Percentiles rank a stretch among this genome's conserved stretches.
Conservation (phyloP, 352 stramenopile species). For the Thalassiosira oceanica region DNA sequence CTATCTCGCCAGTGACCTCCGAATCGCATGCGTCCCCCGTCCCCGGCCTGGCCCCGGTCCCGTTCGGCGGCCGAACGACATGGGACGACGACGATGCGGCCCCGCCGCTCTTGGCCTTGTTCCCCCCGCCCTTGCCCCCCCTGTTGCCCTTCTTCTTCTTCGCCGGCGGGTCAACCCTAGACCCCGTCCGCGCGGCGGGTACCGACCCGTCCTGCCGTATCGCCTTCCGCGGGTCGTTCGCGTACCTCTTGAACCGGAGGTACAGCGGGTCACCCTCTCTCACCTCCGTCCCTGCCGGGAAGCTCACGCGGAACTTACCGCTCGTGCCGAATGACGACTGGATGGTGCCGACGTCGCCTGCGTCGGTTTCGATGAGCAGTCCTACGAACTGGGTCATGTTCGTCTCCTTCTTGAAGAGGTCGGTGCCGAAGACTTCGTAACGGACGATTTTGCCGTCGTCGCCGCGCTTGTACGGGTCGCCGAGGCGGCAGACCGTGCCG, state of each 20-base stretch:
- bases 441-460: conserved; percentile 72
- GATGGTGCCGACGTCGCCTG: conserved; percentile 76
- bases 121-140: no score
- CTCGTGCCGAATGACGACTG: conserved; percentile 82
- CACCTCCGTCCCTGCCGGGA: conserved; percentile 66
- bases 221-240: conserved; percentile 74
- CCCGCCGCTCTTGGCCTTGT: conserved; percentile 45
- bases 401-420: conserved; percentile 85
- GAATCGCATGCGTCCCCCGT: not conserved
- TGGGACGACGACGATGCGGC: not conserved
- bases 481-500: conserved; percentile 70
- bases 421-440: conserved; percentile 79
- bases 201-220: conserved; percentile 73
- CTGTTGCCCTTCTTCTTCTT: conserved; percentile 74
- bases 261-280: conserved; percentile 68
- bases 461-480: conserved; percentile 67
- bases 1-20: conserved; percentile 54
- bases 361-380: conserved; percentile 76
- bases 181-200: conserved; percentile 51
- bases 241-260: conserved; percentile 77
- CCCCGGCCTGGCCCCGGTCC: not conserved
- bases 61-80: conserved; percentile 5
- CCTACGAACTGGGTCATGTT: conserved; percentile 83
- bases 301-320: conserved; percentile 82
- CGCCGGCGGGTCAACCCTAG: conserved; percentile 47